Base-by-base conservation (phyloP, 768 basidiomycete species). In the Tylopilus rubrobrunneus region DNA sequence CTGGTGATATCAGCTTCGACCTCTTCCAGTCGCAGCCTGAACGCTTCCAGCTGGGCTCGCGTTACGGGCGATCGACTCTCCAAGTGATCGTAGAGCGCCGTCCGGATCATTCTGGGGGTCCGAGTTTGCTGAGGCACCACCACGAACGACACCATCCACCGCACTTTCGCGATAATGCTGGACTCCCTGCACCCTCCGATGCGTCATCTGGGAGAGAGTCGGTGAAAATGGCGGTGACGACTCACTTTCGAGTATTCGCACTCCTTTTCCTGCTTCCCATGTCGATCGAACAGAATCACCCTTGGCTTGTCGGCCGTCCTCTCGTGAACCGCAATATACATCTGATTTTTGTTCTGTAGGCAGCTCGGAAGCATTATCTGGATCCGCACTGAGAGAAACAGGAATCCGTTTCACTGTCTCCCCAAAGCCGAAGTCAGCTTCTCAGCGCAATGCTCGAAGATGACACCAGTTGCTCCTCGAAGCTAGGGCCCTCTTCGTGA, bases 321-420 rank as follows among this genome's bases (percentile, higher is more conserved):
- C n/a, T 28, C 28, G 41, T 3, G 29, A 11, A n/a, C 5, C 44
- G 17, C 5, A 37, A 17, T 56, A 37, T 9, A 5, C 17, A 17
- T 31, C 45, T 6, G n/a, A 23, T 42, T 54, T 40, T 17, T 17
- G 27, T 42, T 54, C 43, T 17, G 5, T 17, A 6, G 25, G 17
- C 15, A 9, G 37, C 31, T 17, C n/a, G 2, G 36, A 34, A 36
- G 28, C 3, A 34, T 41, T n/a, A 11, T 15, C 41, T 9, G 44
- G 10, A 15, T 52, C 53, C 15, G 45, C 23, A 10, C 17, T 29
- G 4, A 27, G 3, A 12, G 51, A 25, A 50, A 27, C 23, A 34
- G 68, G 56, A n/a, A 68, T 39, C 12, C 60, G 64, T 45, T 70
- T 70, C 15, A 70, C 62, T n/a, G 70, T 70, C 4, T 69, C 70